A percentile compares a stretch with the other conserved stretches of the same genome.
These are phyloP conservation scores for Xylaria sp. DNA, from an alignment of 2,329 filamentous ascomycete species.

Conservation along the genomic window DNA sequence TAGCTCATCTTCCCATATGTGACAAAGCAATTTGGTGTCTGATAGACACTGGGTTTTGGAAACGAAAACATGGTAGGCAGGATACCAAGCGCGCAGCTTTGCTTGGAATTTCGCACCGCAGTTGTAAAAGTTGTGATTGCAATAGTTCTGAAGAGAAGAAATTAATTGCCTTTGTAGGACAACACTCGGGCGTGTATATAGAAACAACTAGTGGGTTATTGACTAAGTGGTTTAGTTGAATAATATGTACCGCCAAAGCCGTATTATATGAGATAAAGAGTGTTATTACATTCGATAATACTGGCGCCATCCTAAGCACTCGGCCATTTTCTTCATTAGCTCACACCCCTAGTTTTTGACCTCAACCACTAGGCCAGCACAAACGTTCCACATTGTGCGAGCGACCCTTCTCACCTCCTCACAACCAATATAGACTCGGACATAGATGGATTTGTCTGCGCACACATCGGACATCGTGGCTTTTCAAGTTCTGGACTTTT, in stretches of 20 bases:
- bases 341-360: slow-evolving; percentile 34
- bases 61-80: slow-evolving; percentile 58
- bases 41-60: slow-evolving; percentile 60
- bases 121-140: background rate
- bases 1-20: slow-evolving; percentile 76
- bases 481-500: slow-evolving; percentile 15
- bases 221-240: slow-evolving; percentile 13
- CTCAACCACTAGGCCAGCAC: slow-evolving; percentile 17
- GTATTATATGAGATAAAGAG: slow-evolving; percentile 22
- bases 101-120: background rate
- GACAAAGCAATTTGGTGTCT: slow-evolving; percentile 76
- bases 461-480: slow-evolving; percentile 16
- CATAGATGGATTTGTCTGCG: slow-evolving; percentile 41
- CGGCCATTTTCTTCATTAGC: slow-evolving; percentile 39
- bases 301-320: slow-evolving; percentile 38
- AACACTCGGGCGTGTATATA: slow-evolving; percentile 29
- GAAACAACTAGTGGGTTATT: rapidly evolving
- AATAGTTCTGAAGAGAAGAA: slow-evolving; percentile 2
- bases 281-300: slow-evolving; percentile 11
- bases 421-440: slow-evolving; percentile 11
- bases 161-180: slow-evolving; percentile 5
- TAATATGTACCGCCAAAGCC: background rate
- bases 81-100: background rate
- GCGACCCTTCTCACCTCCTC: slow-evolving; percentile 25
- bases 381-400: slow-evolving; percentile 26